A percentile compares a stretch with the other conserved stretches of the same genome.
phyloP scores from a whole-genome alignment of 164 flowering plant species.

The Tinospora cordifolia region DNA sequence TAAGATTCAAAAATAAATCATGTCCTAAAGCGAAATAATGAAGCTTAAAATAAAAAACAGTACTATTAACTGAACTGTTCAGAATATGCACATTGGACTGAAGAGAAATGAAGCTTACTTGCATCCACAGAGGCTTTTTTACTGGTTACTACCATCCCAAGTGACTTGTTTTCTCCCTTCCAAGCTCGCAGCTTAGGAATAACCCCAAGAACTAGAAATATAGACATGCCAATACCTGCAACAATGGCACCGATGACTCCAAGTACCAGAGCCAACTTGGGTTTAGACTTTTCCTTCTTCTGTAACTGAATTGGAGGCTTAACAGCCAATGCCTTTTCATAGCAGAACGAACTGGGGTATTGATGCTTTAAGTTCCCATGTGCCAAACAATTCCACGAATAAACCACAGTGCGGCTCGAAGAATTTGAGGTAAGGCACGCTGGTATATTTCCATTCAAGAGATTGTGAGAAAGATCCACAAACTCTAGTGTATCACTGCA shows the following conservation, averaged over 20 bases:
- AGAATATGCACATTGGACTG: not conserved
- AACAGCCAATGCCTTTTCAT: conserved; percentile 66
- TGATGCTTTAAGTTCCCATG: conserved; percentile 38
- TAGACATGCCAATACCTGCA: conserved; percentile 23
- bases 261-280: conserved; percentile 41
- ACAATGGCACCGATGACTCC: conserved; percentile 48
- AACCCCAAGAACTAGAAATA: conserved; percentile 29
- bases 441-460: conserved; percentile 56
- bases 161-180: conserved; percentile 11
- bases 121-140: conserved; percentile 29
- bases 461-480: conserved; percentile 66
- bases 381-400: conserved; percentile 60
- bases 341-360: conserved; percentile 44
- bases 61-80: too few relatives aligned
- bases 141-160: conserved; percentile 27
- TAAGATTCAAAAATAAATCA: not conserved
- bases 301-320: conserved; percentile 32
- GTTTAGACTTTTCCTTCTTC: conserved; percentile 22
- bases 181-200: conserved; percentile 21
- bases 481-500: conserved; percentile 41
- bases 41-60: not conserved
- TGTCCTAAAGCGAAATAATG: too few relatives aligned
- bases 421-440: conserved; percentile 41
- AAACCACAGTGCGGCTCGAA: conserved; percentile 30
- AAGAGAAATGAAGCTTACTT: conserved; percentile 35